These are phyloP conservation scores for Lonicera japonica DNA, from an alignment of 129 eudicot species.

Conservation along the genomic window DNA sequence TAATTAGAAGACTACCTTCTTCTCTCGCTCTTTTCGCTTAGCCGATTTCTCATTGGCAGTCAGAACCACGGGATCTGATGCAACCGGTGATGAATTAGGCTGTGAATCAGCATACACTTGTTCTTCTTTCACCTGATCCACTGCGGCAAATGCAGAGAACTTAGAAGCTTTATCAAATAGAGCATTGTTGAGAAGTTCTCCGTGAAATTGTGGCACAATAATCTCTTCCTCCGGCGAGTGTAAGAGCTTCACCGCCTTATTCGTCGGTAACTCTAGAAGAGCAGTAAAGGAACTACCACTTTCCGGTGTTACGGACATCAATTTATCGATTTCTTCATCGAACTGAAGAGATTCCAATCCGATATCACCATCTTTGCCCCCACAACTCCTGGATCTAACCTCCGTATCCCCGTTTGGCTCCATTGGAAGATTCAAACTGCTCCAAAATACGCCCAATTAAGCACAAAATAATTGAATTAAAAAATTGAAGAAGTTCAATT, in stretches of 20 bases:
- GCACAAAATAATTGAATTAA: background rate
- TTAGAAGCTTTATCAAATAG: slow-evolving; percentile 44
- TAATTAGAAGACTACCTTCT: slow-evolving; percentile 45
- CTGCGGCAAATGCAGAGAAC: slow-evolving; percentile 36
- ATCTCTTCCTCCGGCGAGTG: slow-evolving; percentile 39
- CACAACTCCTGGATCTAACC: slow-evolving; percentile 30
- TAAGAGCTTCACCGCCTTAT: slow-evolving; percentile 72
- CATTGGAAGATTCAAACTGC: slow-evolving; percentile 5
- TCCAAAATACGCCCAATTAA: slow-evolving; percentile 2
- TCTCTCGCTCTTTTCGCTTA: slow-evolving; percentile 84
- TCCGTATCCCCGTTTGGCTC: slow-evolving; percentile 15
- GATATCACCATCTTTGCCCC: slow-evolving; percentile 21
- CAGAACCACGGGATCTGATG: slow-evolving; percentile 35
- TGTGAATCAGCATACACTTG: slow-evolving; percentile 50
- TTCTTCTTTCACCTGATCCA: slow-evolving; percentile 54
- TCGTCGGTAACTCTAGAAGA: slow-evolving; percentile 69
- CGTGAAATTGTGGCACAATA: slow-evolving; percentile 7
- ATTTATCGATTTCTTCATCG: slow-evolving; percentile 42
- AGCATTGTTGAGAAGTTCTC: slow-evolving; percentile 25
- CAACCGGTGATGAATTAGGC: slow-evolving; percentile 48
- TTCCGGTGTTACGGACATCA: slow-evolving; percentile 42
- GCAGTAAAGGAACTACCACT: slow-evolving; percentile 82
- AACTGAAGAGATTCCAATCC: slow-evolving; percentile 32
- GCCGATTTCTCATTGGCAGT: slow-evolving; percentile 34
- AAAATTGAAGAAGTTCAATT: too few relatives aligned